Percentiles rank a stretch among this genome's conserved stretches.
Evolutionary conservation across 495 filamentous ascomycete genomes (phyloP).

Genomic region (Clohesyomyces aquaticus): DNA sequence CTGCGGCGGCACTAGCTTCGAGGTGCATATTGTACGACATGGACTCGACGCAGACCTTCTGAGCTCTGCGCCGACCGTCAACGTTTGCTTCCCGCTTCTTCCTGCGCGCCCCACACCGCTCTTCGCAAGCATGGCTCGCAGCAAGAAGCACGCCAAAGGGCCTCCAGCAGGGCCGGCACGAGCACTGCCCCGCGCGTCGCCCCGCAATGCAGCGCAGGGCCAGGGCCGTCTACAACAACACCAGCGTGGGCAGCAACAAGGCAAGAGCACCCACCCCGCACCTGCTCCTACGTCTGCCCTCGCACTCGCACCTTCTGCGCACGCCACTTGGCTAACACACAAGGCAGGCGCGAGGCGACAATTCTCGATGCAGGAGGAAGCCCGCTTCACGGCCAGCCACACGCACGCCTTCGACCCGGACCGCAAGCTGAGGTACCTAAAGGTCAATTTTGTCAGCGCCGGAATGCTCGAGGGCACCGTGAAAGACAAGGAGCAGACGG

Average conservation of each 20-base stretch:
- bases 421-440: conserved; percentile 53
- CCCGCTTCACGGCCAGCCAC: conserved; percentile 71
- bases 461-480: conserved; percentile 51
- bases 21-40: too few relatives aligned
- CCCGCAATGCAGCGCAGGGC: too few relatives aligned
- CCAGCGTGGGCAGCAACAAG: too few relatives aligned
- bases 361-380: conserved; percentile 75
- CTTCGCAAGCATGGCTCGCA: neutral
- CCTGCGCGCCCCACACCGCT: neutral
- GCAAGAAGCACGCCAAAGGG: neutral
- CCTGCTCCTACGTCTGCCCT: neutral
- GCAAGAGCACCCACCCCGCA: neutral
- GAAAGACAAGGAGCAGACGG: conserved; percentile 14
- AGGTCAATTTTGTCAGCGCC: conserved; percentile 75
- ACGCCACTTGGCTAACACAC: too few relatives aligned
- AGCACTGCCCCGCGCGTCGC: too few relatives aligned
- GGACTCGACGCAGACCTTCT: too few relatives aligned
- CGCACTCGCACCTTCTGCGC: too few relatives aligned
- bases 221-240: too few relatives aligned
- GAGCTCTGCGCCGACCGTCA: neutral
- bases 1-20: too few relatives aligned
- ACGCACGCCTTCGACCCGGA: conserved; percentile 44
- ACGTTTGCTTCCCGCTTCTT: neutral
- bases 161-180: neutral
- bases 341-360: neutral